A percentile compares a stretch with the other conserved stretches of the same genome.
Conservation (phyloP, 2,329 filamentous ascomycete genomes). For the Microdochium nivale region DNA sequence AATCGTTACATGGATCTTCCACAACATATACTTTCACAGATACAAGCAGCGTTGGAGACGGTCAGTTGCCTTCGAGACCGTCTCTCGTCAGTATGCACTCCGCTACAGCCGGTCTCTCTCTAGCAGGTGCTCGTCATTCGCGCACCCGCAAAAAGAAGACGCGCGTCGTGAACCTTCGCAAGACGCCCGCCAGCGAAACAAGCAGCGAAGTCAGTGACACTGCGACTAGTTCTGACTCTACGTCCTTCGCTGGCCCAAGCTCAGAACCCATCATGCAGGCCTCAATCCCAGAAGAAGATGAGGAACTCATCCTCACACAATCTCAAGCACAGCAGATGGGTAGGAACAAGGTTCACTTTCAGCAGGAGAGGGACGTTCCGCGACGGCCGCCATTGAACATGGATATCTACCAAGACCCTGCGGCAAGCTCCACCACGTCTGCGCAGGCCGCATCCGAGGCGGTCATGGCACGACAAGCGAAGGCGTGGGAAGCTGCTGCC, state of each 20-base stretch:
- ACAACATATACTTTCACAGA: conserved; percentile 70
- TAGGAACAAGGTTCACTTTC: conserved; percentile 33
- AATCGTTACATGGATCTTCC: conserved; percentile 50
- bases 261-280: conserved; percentile 52
- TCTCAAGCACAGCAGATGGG: conserved; percentile 17
- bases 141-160: conserved; percentile 74
- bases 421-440: background rate
- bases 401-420: conserved; percentile 20
- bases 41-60: conserved; percentile 53
- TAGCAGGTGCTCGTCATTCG: conserved; percentile 49
- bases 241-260: conserved; percentile 47
- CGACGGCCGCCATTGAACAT: conserved; percentile 22
- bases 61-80: conserved; percentile 58
- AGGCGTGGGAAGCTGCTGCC: conserved; percentile 11
- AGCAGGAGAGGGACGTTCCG: conserved; percentile 19
- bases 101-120: conserved; percentile 50
- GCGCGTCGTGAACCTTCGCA: conserved; percentile 70
- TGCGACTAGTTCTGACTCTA: conserved; percentile 36
- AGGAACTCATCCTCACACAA: conserved; percentile 24
- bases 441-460: conserved; percentile 2
- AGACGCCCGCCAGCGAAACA: conserved; percentile 41
- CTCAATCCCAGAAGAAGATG: conserved; percentile 51
- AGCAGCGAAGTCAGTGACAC: conserved; percentile 40
- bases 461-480: conserved; percentile 7
- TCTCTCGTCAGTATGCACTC: conserved; percentile 56